A percentile compares a stretch with the other conserved stretches of the same genome.
phyloP scores from a whole-genome alignment of 1,284 basidiomycete species.

The Neotropicomus parvogracilis region DNA sequence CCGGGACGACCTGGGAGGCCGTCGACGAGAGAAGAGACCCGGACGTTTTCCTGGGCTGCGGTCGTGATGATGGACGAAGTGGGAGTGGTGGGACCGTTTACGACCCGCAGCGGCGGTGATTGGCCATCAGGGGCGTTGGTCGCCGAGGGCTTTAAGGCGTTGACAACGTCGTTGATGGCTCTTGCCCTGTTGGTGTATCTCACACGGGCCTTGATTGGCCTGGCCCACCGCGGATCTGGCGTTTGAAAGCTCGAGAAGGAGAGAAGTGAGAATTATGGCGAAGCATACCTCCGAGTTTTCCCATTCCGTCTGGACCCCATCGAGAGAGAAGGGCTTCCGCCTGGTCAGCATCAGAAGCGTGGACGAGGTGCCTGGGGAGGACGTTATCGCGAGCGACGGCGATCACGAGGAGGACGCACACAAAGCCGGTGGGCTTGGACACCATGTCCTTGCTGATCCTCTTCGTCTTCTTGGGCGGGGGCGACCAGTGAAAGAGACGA shows the following conservation, averaged over 20 bases:
- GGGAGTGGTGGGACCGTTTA: conserved; percentile 70
- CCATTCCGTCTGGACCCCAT: conserved; percentile 89
- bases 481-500: conserved; percentile 51
- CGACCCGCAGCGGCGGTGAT: conserved; percentile 66
- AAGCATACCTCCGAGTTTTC: conserved; percentile 81
- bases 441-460: conserved; percentile 85
- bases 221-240: conserved; percentile 85
- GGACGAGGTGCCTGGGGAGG: conserved; percentile 76
- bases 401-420: conserved; percentile 51
- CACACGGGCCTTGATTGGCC: conserved; percentile 83
- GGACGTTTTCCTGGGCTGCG: conserved; percentile 64
- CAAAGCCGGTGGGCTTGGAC: conserved; percentile 76
- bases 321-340: conserved; percentile 83
- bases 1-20: conserved; percentile 54
- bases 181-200: conserved; percentile 71
- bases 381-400: conserved; percentile 20
- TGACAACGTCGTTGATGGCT: conserved; percentile 80
- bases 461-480: conserved; percentile 46
- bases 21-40: conserved; percentile 44
- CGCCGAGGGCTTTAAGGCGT: conserved; percentile 58
- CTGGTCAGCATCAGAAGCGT: conserved; percentile 91
- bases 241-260: conserved; percentile 19
- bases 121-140: conserved; percentile 41
- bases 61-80: conserved; percentile 65
- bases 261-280: conserved; percentile 21